Base-by-base conservation (phyloP, 2,329 filamentous ascomycete species). In the Paramyrothecium roridum region DNA sequence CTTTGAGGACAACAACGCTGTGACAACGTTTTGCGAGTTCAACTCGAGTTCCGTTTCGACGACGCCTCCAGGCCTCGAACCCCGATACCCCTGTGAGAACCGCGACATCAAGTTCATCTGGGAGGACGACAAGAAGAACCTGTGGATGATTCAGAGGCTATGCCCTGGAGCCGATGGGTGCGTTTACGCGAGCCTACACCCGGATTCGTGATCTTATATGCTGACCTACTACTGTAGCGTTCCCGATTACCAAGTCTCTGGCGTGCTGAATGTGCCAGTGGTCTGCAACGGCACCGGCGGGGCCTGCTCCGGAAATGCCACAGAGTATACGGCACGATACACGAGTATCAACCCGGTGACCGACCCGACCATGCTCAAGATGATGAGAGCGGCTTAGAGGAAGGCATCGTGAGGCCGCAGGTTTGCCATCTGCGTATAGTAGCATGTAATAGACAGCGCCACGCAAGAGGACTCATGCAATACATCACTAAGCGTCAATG, bases 71-170 rank as follows among this genome's bases (percentile, higher is more conserved):
- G 67, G 66, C 22, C 61, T 67, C 3, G 65, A 69, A 2, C 62
- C 70, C 11, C 68, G 77, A 40, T 81, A 71, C 53, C 63, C 72
- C 20, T 82, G 80, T 61, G 72, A 77, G 47, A 63, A 78, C 61
- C 11, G 52, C 1, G 53, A 65, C 10, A 67, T 78, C 57, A 66
- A 76, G 56, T 82, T 82, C 57, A 73, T 80, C 59, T 81, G 68
- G 68, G 48, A 63, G 13, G 48, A 61, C 21, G 52, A 60, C 4
- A 45, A 59, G 4, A 58, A 59, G 26, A 65, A 66, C 43, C 58
- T 81, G 47, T 74, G 71, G n/a, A 57, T 80, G 63, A 67, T 80
- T 47, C 76, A 82, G 68, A 68, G 68, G 26, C 68, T 74, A 16
- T 82, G 79, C 62, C 69, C 73, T 1, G 61, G 61, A 13, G 22